Conservation (phyloP, 495 filamentous ascomycete genomes). For the Penicillium diatomitis region DNA sequence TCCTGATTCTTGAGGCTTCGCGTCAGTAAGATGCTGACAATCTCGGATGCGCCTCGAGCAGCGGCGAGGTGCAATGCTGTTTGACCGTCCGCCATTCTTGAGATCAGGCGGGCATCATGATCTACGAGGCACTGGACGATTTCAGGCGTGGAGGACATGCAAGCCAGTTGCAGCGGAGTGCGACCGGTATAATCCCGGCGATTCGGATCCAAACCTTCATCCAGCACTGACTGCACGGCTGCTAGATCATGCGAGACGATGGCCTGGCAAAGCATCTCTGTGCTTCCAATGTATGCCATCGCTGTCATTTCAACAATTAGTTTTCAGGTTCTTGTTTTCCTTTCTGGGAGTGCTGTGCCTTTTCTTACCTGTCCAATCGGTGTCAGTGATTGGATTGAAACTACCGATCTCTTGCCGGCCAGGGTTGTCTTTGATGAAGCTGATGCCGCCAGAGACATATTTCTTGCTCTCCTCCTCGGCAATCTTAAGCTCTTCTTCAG, state of each 20-base stretch:
- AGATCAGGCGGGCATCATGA: slow-evolving; percentile 58
- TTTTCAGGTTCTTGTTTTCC: too few species aligned
- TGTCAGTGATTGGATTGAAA: slow-evolving; percentile 72
- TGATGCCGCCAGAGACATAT: slow-evolving; percentile 59
- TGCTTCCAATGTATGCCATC: slow-evolving; percentile 67
- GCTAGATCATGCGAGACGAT: slow-evolving; percentile 63
- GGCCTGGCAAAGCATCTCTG: slow-evolving; percentile 54
- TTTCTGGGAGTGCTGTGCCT: too few species aligned
- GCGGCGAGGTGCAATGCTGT: slow-evolving; percentile 75
- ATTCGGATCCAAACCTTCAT: slow-evolving; percentile 51
- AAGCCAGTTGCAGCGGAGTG: slow-evolving; percentile 69
- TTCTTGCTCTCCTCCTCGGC: slow-evolving; percentile 61
- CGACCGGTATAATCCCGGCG: slow-evolving; percentile 69
- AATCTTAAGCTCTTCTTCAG: slow-evolving; percentile 58
- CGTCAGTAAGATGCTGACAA: slow-evolving; percentile 57
- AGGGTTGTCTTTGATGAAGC: slow-evolving; percentile 69
- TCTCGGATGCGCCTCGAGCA: slow-evolving; percentile 54
- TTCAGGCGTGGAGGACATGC: slow-evolving; percentile 53
- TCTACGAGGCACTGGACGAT: slow-evolving; percentile 66
- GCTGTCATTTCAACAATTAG: slow-evolving; percentile 11
- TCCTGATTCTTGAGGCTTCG: slow-evolving; percentile 50
- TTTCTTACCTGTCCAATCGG: slow-evolving; percentile 71
- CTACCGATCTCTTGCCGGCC: slow-evolving; percentile 62
- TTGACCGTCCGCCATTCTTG: slow-evolving; percentile 65
- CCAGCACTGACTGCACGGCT: slow-evolving; percentile 58